Percentiles rank a stretch among this genome's conserved stretches.
Conservation (phyloP, 2,329 filamentous ascomycete species). For the Pestalotiopsis sp. region DNA sequence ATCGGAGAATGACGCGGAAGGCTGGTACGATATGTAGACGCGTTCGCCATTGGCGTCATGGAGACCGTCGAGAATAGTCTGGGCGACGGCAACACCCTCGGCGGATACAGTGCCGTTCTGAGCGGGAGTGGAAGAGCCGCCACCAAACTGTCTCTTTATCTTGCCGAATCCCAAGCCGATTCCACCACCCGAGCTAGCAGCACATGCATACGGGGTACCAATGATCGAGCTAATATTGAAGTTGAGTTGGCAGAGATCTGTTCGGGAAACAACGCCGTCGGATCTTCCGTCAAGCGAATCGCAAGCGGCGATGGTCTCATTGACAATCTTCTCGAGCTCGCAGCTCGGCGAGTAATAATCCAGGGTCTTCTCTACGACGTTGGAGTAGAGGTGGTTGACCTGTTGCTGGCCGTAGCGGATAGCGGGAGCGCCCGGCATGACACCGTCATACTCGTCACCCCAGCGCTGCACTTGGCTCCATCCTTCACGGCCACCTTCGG, state of each 20-base stretch:
- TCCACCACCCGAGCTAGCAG: slow-evolving; percentile 35
- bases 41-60: slow-evolving; percentile 34
- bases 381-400: slow-evolving; percentile 40
- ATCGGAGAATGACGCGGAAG: slow-evolving; percentile 33
- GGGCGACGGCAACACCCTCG: slow-evolving; percentile 30
- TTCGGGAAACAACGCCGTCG: slow-evolving; percentile 51
- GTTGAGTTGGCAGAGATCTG: slow-evolving; percentile 35
- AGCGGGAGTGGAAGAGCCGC: slow-evolving; percentile 21
- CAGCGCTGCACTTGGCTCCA: slow-evolving; percentile 53
- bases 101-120: slow-evolving; percentile 30
- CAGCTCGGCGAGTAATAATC: slow-evolving; percentile 44
- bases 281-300: slow-evolving; percentile 55
- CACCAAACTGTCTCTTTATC: background rate
- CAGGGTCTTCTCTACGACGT: slow-evolving; percentile 38
- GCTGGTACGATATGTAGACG: slow-evolving; percentile 36
- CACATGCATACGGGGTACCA: slow-evolving; percentile 43
- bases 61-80: slow-evolving; percentile 36
- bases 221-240: slow-evolving; percentile 45
- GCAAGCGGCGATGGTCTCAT: slow-evolving; percentile 55
- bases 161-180: background rate
- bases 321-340: slow-evolving; percentile 49
- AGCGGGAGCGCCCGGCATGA: slow-evolving; percentile 46
- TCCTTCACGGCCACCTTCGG: slow-evolving; percentile 52
- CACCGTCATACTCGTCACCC: slow-evolving; percentile 48
- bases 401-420: slow-evolving; percentile 48